Evolutionary conservation across 148 eudicot genomes (phyloP).

Genomic region (Talinum fruticosum): DNA sequence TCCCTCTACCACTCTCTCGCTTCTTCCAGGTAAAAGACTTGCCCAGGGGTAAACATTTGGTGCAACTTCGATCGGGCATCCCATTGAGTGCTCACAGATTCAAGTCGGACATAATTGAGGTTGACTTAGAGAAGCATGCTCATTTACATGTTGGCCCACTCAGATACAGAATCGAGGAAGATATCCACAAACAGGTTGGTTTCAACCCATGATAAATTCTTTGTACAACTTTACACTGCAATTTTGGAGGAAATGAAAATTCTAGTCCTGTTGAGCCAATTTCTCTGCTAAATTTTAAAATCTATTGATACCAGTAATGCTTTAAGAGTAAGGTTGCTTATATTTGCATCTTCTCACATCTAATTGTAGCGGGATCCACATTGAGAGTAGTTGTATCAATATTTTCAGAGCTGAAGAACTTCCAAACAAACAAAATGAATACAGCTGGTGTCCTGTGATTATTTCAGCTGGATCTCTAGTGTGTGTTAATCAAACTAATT

Average conservation of each 20-base stretch:
- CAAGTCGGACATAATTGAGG: constrained; percentile 78
- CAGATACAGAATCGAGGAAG: constrained; percentile 58
- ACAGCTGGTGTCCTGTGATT: neutral
- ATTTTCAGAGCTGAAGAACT: neutral
- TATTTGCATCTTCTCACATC: too few species aligned
- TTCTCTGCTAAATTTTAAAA: neutral
- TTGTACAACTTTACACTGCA: neutral
- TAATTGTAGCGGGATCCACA: too few species aligned
- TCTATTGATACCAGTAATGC: too few species aligned
- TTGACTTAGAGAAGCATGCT: constrained; percentile 64
- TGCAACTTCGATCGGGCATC: constrained; percentile 69
- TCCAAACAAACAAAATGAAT: neutral
- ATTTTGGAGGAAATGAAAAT: neutral
- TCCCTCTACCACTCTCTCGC: constrained; percentile 82
- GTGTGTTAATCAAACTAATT: neutral
- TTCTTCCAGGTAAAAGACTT: constrained; percentile 92
- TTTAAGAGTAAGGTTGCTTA: too few species aligned
- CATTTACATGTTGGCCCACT: constrained; percentile 81
- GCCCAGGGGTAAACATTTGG: constrained; percentile 75
- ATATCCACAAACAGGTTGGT: constrained; percentile 75
- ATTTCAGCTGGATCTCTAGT: neutral
- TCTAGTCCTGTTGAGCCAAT: neutral
- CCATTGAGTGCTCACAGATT: constrained; percentile 63
- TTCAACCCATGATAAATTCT: neutral
- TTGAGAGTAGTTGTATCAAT: too few species aligned